Percentiles rank a stretch among this genome's conserved stretches.
phyloP scores from a whole-genome alignment of 2,329 filamentous ascomycete species.

The Trichophyton schoenleinii region DNA sequence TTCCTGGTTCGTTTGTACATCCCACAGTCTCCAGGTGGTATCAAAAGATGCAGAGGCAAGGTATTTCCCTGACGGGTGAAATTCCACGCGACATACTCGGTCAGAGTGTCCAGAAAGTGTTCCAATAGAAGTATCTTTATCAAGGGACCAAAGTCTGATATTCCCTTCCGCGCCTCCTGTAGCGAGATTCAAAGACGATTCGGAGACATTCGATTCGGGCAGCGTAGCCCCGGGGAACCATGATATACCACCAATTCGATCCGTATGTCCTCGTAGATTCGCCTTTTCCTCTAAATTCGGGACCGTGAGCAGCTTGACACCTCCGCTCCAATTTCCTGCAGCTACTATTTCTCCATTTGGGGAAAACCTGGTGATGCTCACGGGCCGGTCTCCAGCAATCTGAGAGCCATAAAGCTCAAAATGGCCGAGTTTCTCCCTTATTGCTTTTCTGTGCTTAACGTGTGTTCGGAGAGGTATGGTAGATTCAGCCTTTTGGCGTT shows the following conservation, averaged over 20 bases:
- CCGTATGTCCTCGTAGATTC: slow-evolving; percentile 69
- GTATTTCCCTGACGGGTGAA: slow-evolving; percentile 83
- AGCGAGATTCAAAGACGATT: slow-evolving; percentile 67
- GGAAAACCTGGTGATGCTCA: slow-evolving; percentile 84
- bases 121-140: slow-evolving; percentile 69
- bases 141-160: slow-evolving; percentile 81
- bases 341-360: slow-evolving; percentile 74
- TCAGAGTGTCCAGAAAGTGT: slow-evolving; percentile 74
- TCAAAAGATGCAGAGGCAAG: slow-evolving; percentile 90
- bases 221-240: slow-evolving; percentile 81
- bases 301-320: slow-evolving; percentile 72
- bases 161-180: slow-evolving; percentile 81
- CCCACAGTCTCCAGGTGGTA: slow-evolving; percentile 94
- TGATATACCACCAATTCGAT: slow-evolving; percentile 76
- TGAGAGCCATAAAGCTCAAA: slow-evolving; percentile 93
- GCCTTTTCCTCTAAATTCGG: slow-evolving; percentile 67
- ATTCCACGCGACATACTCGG: slow-evolving; percentile 82
- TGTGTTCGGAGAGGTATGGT: slow-evolving; percentile 78
- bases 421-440: slow-evolving; percentile 68
- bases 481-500: slow-evolving; percentile 66
- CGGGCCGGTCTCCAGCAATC: slow-evolving; percentile 76
- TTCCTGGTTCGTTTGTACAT: slow-evolving; percentile 73
- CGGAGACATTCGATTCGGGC: slow-evolving; percentile 55
- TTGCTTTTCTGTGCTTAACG: slow-evolving; percentile 76
- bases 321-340: slow-evolving; percentile 85